Evolutionary conservation across 352 stramenopile genomes (phyloP), one percentile per base, ranked within the genome.

Genomic region (Globisporangium megalacanthum): DNA sequence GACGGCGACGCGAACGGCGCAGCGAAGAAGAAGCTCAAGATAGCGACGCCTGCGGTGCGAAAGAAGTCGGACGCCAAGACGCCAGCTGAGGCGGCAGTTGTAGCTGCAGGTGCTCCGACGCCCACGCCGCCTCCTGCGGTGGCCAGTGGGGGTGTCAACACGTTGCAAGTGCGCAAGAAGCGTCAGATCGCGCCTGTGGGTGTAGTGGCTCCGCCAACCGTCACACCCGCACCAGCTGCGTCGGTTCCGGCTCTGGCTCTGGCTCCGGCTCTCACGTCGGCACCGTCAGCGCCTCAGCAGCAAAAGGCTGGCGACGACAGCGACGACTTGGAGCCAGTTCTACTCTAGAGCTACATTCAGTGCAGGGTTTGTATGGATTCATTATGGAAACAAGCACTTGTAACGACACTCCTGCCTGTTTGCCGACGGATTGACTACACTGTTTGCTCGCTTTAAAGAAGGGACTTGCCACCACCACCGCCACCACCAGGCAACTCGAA

Each of bases 151-250:
- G 52, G 31, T 11, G 64, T 94, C 25, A 89, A 92, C 62, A 72
- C 73, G 35, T 58, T 94, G n/a, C 76, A 89, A 49, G 84, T 88
- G 44, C 80, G 79, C 47, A 94, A 94, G 62, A 92, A 92, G 67
- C 79, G 80, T 45, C 90, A 86, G 68, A 89, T 90, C 52, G 69
- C 72, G 14, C 73, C 80, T 19, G 71, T 69, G 46, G 62, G 76
- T 9, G 70, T 86, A 50, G 45, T 56, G 19, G 14, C 49, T 41
- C 7, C 14, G 29, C 20, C 31, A 15, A n/a, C 15, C 11, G 22
- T 33, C 2, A 2, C 35, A 4, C n/a, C 36, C 22, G 13, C 37
- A 17, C 10, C 37, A 50, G 37, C 20, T 54, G 31, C 29, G 22
- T 29, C 25, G 25, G 25, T 29, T 29, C 25, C 4, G 4, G 33